Base-by-base conservation (phyloP, 805 yeast genomes). In the Candida tibetensis region DNA sequence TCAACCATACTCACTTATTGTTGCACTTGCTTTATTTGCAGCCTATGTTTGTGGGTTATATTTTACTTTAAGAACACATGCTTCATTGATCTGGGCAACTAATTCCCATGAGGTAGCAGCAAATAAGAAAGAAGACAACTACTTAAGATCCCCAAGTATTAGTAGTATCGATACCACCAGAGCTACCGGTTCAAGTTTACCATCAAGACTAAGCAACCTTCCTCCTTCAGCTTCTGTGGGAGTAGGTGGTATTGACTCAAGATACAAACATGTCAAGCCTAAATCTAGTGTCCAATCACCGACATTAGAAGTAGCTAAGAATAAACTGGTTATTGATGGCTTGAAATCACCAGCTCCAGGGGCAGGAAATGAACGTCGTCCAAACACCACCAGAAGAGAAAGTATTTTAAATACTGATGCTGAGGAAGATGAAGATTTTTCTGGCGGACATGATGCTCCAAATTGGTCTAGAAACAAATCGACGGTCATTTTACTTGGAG, bases 51-150 rank as follows among this genome's bases (percentile, higher is more conserved):
- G 90, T 60, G 98, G 99, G 1, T 68, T 93, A 30, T 82, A 88
- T 77, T 93, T 93, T 60, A 93, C 99, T 0, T 73, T 93, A 53
- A 77, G 95, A 52, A 93, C 98, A 0, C 99, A 93, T 62, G 99
- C 99, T 0, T 91, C 96, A 1, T 70, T 89, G 65, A 93, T 93
- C 47, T 93, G 99, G 99, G 85, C 87, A 32, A 76, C 74, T 9
- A 62, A 55, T 34, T 56, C 67, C 1, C 69, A 64, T 34, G 70
- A 65, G 34, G 58, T 47, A 31, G 49, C 47, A 17, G 55, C 53
- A 3, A 49, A 48, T 18, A 60, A 60, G 32, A 68, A 60, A 3
- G 54, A 42, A 2, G 45, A 44, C 8, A 34, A 42, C 5, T 39
- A 34, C 17, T 40, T 56, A 28, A 49, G 67, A 31, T 64, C 74